Conservation (phyloP, 164 flowering plant species). For the Dillenia turbinata region DNA sequence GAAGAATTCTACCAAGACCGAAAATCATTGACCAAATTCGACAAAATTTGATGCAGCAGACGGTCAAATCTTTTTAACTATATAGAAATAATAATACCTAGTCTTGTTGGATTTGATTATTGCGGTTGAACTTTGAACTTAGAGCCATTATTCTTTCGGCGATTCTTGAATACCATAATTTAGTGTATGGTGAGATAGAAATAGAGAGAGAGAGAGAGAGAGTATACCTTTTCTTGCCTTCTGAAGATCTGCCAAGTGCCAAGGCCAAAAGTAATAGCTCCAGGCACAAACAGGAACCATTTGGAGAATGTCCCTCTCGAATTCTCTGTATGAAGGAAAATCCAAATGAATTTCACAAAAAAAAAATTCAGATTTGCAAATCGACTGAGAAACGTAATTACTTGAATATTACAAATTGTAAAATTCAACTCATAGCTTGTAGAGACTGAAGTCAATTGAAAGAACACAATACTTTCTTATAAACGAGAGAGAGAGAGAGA, state of each 20-base stretch:
- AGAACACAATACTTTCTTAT: not conserved
- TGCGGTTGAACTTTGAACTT: too few species aligned
- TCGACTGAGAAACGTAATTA: too few species aligned
- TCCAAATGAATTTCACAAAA: not conserved
- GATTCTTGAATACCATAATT: not conserved
- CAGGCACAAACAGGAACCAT: constrained; percentile 81
- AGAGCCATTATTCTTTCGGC: not conserved
- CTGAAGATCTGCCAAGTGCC: constrained; percentile 94
- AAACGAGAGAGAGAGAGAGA: constrained; percentile 3
- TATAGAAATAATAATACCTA: not conserved
- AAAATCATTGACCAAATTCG: not conserved
- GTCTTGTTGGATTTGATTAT: too few species aligned
- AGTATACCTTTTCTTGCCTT: constrained; percentile 62
- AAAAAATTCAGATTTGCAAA: not conserved
- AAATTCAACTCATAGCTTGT: too few species aligned
- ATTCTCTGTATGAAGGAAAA: constrained; percentile 21
- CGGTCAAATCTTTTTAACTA: too few species aligned
- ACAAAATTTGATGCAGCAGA: not conserved
- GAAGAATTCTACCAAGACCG: too few species aligned
- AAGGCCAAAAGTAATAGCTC: constrained; percentile 87
- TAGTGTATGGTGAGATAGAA: too few species aligned
- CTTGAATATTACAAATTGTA: not conserved
- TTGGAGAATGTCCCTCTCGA: constrained; percentile 53
- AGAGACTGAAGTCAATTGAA: not conserved
- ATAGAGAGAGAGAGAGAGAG: not conserved